phyloP scores from a whole-genome alignment of 805 yeast genomes.

The Lachancea dasiensis region DNA sequence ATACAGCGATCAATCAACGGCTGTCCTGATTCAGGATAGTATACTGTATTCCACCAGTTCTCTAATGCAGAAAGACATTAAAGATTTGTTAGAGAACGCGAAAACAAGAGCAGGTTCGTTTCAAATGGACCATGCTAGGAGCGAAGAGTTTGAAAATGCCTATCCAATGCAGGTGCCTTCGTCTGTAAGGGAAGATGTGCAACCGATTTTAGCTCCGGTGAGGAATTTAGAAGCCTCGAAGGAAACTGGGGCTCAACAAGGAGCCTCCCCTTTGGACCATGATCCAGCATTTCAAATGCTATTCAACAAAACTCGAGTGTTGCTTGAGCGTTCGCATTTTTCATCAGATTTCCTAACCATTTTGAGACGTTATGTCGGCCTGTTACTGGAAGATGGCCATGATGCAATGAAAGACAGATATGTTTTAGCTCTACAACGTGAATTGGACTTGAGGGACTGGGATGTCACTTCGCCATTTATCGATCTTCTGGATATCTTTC shows the following conservation, averaged over 20 bases:
- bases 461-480: slow-evolving; percentile 11
- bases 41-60: slow-evolving; percentile 18
- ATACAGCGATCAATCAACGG: slow-evolving; percentile 12
- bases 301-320: slow-evolving; percentile 24
- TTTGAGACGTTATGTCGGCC: slow-evolving; percentile 18
- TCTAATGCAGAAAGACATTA: slow-evolving; percentile 13
- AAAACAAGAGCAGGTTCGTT: neutral
- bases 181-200: too few relatives aligned
- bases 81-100: slow-evolving; percentile 11
- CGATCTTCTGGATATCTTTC: slow-evolving; percentile 10
- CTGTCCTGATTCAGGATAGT: slow-evolving; percentile 14
- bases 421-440: slow-evolving; percentile 18
- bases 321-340: slow-evolving; percentile 19
- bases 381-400: slow-evolving; percentile 15
- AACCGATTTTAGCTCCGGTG: too few relatives aligned
- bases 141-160: neutral
- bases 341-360: slow-evolving; percentile 25
- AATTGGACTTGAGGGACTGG: slow-evolving; percentile 17
- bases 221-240: too few relatives aligned
- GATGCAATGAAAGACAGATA: slow-evolving; percentile 22
- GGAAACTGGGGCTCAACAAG: neutral
- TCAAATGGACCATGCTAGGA: neutral
- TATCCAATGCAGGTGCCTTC: too few relatives aligned
- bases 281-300: slow-evolving; percentile 14
- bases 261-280: neutral